Evolutionary conservation across 225 moss, liverwort and hornwort genomes (phyloP).

Genomic region (Straminergon stramineum): DNA sequence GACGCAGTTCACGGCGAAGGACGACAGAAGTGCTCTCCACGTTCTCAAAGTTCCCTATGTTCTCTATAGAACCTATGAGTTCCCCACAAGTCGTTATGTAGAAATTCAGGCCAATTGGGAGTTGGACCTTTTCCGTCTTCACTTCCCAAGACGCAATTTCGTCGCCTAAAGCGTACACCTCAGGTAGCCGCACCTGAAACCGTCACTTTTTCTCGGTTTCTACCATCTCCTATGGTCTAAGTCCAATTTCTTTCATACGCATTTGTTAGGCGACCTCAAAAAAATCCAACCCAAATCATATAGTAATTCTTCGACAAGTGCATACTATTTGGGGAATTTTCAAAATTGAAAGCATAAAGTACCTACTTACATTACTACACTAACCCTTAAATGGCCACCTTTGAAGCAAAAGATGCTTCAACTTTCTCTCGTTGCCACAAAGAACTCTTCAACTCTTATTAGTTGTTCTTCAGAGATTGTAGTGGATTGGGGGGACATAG

Average conservation of each 20-base stretch:
- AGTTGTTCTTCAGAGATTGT: rapidly evolving
- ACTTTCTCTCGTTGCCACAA: not conserved
- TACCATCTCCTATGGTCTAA: not conserved
- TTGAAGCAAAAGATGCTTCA: not conserved
- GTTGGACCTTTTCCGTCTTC: not conserved
- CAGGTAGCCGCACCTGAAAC: not conserved
- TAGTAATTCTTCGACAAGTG: rapidly evolving
- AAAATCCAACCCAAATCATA: not conserved
- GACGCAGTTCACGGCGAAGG: too few species aligned
- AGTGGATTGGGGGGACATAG: rapidly evolving
- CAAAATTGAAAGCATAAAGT: not conserved
- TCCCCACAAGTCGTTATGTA: not conserved
- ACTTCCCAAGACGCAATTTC: not conserved
- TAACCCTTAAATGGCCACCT: rapidly evolving
- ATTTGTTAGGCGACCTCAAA: not conserved
- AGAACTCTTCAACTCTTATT: not conserved
- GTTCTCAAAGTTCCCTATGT: not conserved
- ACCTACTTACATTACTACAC: not conserved
- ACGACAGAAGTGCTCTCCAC: not conserved
- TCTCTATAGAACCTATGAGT: not conserved
- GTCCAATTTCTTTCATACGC: not conserved
- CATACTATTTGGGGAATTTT: not conserved
- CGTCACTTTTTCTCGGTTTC: not conserved
- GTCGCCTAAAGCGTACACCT: not conserved
- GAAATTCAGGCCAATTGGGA: not conserved